Evolutionary conservation across 371 early-diverging fungal species (phyloP).

Genomic region (Actinomucor elegans): DNA sequence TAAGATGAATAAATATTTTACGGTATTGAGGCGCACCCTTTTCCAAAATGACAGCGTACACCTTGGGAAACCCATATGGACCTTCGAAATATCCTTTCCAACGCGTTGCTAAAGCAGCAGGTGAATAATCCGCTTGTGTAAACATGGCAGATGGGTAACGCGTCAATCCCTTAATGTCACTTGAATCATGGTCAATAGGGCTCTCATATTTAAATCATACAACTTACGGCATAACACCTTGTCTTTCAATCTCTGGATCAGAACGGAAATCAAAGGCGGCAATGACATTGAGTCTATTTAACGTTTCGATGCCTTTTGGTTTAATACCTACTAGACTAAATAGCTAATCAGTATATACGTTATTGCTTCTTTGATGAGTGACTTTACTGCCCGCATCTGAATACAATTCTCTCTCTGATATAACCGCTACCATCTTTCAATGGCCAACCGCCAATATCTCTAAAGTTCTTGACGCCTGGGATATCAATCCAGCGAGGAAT

Average conservation of each 20-base stretch:
- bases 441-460: constrained; percentile 57
- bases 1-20: constrained; percentile 54
- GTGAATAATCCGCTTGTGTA: constrained; percentile 58
- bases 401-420: constrained; percentile 44
- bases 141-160: constrained; percentile 59
- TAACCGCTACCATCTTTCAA: constrained; percentile 40
- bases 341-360: neutral
- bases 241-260: constrained; percentile 48
- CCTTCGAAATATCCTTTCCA: constrained; percentile 64
- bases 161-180: constrained; percentile 32
- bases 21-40: constrained; percentile 50
- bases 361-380: neutral
- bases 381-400: constrained; percentile 47
- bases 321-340: constrained; percentile 48
- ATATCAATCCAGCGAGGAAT: constrained; percentile 50
- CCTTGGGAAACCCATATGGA: constrained; percentile 56
- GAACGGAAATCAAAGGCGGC: constrained; percentile 62
- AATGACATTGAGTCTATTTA: constrained; percentile 47
- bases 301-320: constrained; percentile 44
- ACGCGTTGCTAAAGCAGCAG: constrained; percentile 57
- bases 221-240: constrained; percentile 46
- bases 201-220: too few species aligned
- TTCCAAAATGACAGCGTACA: constrained; percentile 56
- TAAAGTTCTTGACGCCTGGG: constrained; percentile 60
- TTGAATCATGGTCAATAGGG: too few species aligned